These are phyloP conservation scores for Balakata baccata DNA, from an alignment of 345 rosid genomes.

Conservation along the genomic window DNA sequence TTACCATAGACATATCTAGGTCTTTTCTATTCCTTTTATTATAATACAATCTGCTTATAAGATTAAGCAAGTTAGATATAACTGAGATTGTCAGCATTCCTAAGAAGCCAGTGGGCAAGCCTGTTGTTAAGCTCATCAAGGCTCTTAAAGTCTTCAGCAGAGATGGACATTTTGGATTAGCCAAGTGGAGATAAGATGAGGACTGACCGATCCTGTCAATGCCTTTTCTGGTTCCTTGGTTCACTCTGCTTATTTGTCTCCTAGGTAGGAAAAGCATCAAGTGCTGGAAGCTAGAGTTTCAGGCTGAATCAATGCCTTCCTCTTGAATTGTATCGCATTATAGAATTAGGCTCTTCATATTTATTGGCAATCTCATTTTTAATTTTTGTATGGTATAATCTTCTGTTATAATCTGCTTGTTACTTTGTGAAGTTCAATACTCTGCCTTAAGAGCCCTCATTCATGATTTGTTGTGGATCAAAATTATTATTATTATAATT, in stretches of 20 bases:
- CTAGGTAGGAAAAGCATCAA: not conserved
- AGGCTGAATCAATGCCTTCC: not conserved
- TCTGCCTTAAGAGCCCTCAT: not conserved
- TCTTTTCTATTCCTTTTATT: too few relatives aligned
- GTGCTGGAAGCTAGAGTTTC: not conserved
- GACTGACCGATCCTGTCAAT: too few relatives aligned
- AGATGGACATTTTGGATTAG: too few relatives aligned
- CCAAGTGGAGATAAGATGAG: too few relatives aligned
- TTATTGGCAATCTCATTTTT: not conserved
- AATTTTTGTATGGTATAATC: not conserved
- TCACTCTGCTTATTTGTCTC: not conserved
- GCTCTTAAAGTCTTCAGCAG: too few relatives aligned
- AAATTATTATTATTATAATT: not conserved
- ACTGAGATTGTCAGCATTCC: too few relatives aligned
- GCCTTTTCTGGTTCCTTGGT: not conserved
- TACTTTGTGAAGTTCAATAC: not conserved
- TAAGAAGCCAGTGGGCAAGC: too few relatives aligned
- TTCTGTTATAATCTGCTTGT: not conserved
- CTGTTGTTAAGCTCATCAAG: too few relatives aligned
- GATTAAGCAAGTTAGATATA: too few relatives aligned
- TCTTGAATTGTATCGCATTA: not conserved
- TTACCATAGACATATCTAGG: too few relatives aligned
- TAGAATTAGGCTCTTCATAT: not conserved
- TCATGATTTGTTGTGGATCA: not conserved
- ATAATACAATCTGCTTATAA: too few relatives aligned